A percentile compares a stretch with the other conserved stretches of the same genome.
phyloP scores from a whole-genome alignment of 768 basidiomycete species.

The Suillus bovinus region DNA sequence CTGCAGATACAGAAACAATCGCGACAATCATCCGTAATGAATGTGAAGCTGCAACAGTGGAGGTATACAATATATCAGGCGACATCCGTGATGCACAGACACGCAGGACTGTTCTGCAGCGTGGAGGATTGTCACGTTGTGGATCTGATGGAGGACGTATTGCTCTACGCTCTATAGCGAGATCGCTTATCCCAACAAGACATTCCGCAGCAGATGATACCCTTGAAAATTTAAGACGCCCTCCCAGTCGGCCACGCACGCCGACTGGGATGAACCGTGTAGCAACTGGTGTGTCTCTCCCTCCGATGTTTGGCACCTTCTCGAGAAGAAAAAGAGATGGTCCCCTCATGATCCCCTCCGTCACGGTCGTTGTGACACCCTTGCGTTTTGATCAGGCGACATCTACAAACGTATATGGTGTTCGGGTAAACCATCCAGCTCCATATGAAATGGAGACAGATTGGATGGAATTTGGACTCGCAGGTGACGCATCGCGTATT shows the following conservation, averaged over 20 bases:
- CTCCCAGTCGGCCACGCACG: conserved; percentile 24
- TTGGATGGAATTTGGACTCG: conserved; percentile 77
- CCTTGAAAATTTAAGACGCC: conserved; percentile 22
- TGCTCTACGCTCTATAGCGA: conserved; percentile 44
- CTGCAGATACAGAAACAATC: conserved; percentile 62
- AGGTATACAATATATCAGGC: conserved; percentile 61
- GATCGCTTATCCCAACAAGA: conserved; percentile 22
- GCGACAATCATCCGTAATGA: conserved; percentile 63
- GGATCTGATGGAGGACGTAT: conserved; percentile 63
- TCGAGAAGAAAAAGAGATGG: conserved; percentile 50
- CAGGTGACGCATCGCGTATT: conserved; percentile 16
- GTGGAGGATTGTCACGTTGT: conserved; percentile 58
- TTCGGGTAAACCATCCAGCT: conserved; percentile 54
- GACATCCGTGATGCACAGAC: conserved; percentile 60
- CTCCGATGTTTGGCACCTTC: conserved; percentile 30
- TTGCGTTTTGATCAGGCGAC: conserved; percentile 30
- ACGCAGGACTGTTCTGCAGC: conserved; percentile 63
- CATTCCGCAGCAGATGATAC: conserved; percentile 17
- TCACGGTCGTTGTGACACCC: conserved; percentile 53
- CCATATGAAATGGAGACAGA: conserved; percentile 63
- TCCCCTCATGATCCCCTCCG: conserved; percentile 61
- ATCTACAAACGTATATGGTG: conserved; percentile 54
- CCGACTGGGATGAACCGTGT: conserved; percentile 17
- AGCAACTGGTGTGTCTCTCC: conserved; percentile 14
- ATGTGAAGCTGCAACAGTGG: conserved; percentile 50